These are phyloP conservation scores for Citrus hindsii DNA, from an alignment of 345 rosid genomes.

Conservation along the genomic window DNA sequence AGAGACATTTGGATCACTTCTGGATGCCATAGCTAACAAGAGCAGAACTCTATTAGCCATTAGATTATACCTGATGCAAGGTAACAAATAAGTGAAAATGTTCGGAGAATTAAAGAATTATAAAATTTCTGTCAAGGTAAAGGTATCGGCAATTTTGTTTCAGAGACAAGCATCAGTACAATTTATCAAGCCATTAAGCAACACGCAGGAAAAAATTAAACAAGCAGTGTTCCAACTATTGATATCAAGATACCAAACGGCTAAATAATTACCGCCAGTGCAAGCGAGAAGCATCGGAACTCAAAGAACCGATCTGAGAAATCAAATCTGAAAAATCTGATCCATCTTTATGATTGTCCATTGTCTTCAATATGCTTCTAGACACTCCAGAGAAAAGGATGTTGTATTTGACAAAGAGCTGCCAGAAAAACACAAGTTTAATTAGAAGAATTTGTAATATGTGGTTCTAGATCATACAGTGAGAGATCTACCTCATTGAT, in stretches of 20 bases:
- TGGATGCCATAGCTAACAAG: conserved; percentile 86
- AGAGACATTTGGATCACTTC: conserved; percentile 63
- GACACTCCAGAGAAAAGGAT: conserved; percentile 89
- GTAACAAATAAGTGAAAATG: not conserved
- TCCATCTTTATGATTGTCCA: conserved; percentile 57
- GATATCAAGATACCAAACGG: conserved; percentile 15
- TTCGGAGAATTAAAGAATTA: not conserved
- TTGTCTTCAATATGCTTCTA: conserved; percentile 62
- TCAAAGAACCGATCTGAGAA: conserved; percentile 80
- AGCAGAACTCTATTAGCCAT: conserved; percentile 98
- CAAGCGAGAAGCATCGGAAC: conserved; percentile 85
- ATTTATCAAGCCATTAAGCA: too few species aligned
- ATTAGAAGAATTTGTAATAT: conserved; percentile 10
- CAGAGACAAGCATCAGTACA: conserved; percentile 9
- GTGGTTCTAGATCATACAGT: conserved; percentile 11
- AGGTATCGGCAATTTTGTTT: not conserved
- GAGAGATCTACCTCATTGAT: conserved; percentile 73
- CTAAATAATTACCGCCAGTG: conserved; percentile 83
- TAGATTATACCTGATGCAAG: conserved; percentile 72
- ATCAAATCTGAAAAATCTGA: conserved; percentile 71
- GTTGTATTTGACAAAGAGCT: conserved; percentile 99
- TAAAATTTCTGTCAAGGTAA: not conserved
- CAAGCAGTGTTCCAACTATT: not conserved
- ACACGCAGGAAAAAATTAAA: not conserved
- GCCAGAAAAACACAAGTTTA: conserved; percentile 25